These are phyloP conservation scores for Ceratobasidium sp. DNA, from an alignment of 1,284 basidiomycete species.

Conservation along the genomic window DNA sequence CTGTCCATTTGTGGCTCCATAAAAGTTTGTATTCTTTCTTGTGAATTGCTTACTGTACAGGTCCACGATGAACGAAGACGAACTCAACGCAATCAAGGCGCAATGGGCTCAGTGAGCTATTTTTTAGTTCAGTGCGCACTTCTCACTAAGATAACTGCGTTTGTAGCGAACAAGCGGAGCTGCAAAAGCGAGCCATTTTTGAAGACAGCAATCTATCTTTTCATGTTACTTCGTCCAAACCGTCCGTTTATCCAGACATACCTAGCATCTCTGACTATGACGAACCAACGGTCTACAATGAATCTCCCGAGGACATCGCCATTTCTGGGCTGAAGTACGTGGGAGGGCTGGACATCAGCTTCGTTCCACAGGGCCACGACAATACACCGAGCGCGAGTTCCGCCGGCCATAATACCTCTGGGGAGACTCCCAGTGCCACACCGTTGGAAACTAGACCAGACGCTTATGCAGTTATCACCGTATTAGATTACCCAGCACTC, in stretches of 20 bases:
- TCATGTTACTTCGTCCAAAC: constrained; percentile 10
- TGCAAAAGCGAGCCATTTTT: constrained; percentile 42
- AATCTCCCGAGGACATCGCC: constrained; percentile 26
- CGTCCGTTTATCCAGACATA: background rate
- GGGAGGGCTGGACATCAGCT: constrained; percentile 52
- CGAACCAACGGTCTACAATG: constrained; percentile 41
- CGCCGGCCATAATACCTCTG: constrained; percentile 35
- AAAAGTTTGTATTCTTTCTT: background rate
- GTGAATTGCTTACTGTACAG: constrained; percentile 1
- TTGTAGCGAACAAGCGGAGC: constrained; percentile 41
- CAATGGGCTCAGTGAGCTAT: constrained; percentile 41
- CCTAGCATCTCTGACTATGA: constrained; percentile 34
- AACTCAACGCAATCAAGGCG: constrained; percentile 22
- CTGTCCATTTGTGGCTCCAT: background rate
- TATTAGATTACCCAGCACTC: constrained; percentile 50
- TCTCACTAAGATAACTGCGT: background rate
- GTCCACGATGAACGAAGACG: constrained; percentile 8
- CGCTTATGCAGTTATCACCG: constrained; percentile 50
- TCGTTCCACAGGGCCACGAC: constrained; percentile 42
- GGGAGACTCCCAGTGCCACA: background rate
- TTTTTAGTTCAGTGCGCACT: background rate
- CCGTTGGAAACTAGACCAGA: constrained; percentile 37
- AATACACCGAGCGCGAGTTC: constrained; percentile 32
- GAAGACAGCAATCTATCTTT: constrained; percentile 45
- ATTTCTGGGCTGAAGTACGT: constrained; percentile 47